Evolutionary conservation across 1,139 yeast species (phyloP), one percentile per base, ranked within the genome.

Genomic region (Debaryomyces singareniensis): DNA sequence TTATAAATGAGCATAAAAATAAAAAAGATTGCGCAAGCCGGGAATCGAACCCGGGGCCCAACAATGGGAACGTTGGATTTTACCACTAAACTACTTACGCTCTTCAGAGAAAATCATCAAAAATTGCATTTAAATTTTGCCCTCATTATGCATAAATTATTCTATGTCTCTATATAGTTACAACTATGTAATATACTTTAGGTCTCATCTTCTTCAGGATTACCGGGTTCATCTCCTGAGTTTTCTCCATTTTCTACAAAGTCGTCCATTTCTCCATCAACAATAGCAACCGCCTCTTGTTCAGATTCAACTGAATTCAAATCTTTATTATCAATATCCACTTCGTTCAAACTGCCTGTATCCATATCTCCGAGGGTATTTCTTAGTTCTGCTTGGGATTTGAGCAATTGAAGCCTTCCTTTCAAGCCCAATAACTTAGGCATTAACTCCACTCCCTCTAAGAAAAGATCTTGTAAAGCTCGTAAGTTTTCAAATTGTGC

Each of bases 191-290:
- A 23, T 10, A 23, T 23, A n/a, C 11, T 10, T 23, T 7, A n/a
- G 13, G n/a, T n/a, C n/a, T n/a, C n/a, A n/a, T n/a, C n/a, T n/a
- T n/a, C n/a, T n/a, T n/a, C n/a, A n/a, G n/a, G n/a, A n/a, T n/a
- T n/a, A n/a, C n/a, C n/a, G n/a, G n/a, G n/a, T n/a, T n/a, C n/a
- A n/a, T n/a, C n/a, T n/a, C n/a, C n/a, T n/a, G n/a, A n/a, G n/a
- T n/a, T n/a, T n/a, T n/a, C n/a, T n/a, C n/a, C n/a, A n/a, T n/a
- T n/a, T n/a, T n/a, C n/a, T n/a, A 37, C 44, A 14, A 24, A 30
- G 29, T 60, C 67, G 33, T 65, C 71, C 36, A 57, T 57, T 35
- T 67, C 72, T n/a, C 71, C 71, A 36, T 63, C 61, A 16, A 61
- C 70, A 26, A 51, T 56, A 16, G 55, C 47, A 14, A 64, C 40